A percentile compares a stretch with the other conserved stretches of the same genome.
phyloP scores from a whole-genome alignment of 1,139 yeast genomes.

The Lodderomyces orthopsilosis region DNA sequence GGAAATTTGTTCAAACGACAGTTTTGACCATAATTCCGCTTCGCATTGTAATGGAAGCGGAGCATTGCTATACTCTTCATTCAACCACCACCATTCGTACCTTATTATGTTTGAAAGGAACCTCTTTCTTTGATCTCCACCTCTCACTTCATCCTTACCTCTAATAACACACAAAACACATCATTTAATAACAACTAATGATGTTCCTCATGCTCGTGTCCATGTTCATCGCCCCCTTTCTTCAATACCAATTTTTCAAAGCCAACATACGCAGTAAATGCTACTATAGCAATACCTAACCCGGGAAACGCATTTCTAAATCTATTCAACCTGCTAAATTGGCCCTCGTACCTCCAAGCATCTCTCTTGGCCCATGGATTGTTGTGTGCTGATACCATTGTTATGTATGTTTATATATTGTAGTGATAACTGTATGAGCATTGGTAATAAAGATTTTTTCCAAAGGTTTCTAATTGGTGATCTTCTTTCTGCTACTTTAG shows the following conservation, averaged over 20 bases:
- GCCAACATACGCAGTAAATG: slow-evolving; percentile 63
- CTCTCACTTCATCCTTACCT: too few species aligned
- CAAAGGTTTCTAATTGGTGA: not conserved
- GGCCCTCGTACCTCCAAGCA: slow-evolving; percentile 90
- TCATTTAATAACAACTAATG: too few species aligned
- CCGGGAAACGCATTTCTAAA: slow-evolving; percentile 82
- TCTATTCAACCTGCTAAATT: slow-evolving; percentile 68
- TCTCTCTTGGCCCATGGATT: slow-evolving; percentile 67
- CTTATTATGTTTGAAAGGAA: too few species aligned
- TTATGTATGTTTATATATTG: not conserved
- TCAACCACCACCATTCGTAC: too few species aligned
- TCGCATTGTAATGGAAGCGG: too few species aligned
- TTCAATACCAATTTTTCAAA: slow-evolving; percentile 54
- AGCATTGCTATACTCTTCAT: too few species aligned
- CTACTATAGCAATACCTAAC: slow-evolving; percentile 74
- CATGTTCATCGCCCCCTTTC: slow-evolving; percentile 24
- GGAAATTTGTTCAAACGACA: too few species aligned
- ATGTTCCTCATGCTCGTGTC: slow-evolving; percentile 20
- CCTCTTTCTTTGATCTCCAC: too few species aligned
- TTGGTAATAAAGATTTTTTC: not conserved
- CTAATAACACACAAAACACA: too few species aligned
- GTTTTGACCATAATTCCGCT: too few species aligned
- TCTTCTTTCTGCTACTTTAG: not conserved
- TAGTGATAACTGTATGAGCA: too few species aligned
- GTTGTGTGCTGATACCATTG: slow-evolving; percentile 8